Evolutionary conservation across 1,284 basidiomycete species (phyloP).

Genomic region (Pisolithus thermaeus): DNA sequence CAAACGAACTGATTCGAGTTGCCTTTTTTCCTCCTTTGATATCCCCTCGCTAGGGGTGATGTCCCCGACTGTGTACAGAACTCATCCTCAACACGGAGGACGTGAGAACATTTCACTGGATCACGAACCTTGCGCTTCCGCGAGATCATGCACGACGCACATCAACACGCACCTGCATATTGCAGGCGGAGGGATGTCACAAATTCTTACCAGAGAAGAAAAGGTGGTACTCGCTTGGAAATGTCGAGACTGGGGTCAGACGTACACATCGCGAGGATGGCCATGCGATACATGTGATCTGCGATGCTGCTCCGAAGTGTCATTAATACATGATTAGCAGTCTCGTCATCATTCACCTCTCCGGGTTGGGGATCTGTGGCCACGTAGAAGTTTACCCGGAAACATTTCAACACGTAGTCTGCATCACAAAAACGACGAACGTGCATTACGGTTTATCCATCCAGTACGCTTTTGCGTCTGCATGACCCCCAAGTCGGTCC

Average conservation of each 20-base stretch:
- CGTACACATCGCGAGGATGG: conserved; percentile 81
- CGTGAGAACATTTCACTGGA: background rate
- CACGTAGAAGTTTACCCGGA: background rate
- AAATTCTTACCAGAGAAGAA: background rate
- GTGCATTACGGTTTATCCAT: conserved; percentile 81
- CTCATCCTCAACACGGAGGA: conserved; percentile 8
- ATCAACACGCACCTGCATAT: conserved; percentile 77
- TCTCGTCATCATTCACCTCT: conserved; percentile 51
- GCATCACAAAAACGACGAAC: conserved; percentile 12
- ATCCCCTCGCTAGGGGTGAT: conserved; percentile 90
- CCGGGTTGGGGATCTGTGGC: conserved; percentile 64
- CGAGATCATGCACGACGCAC: conserved; percentile 90
- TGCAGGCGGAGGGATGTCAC: background rate
- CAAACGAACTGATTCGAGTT: conserved; percentile 61
- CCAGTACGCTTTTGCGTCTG: conserved; percentile 94
- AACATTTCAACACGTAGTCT: background rate
- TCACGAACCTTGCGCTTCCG: conserved; percentile 79
- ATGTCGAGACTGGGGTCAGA: conserved; percentile 71
- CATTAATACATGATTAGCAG: background rate
- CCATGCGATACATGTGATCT: conserved; percentile 99
- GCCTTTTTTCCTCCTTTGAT: conserved; percentile 72
- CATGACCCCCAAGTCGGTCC: background rate
- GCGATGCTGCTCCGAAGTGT: conserved; percentile 60
- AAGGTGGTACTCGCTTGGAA: conserved; percentile 49
- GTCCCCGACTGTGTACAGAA: conserved; percentile 67